A percentile compares a stretch with the other conserved stretches of the same genome.
Evolutionary conservation across 108 stramenopile genomes (phyloP).

Genomic region (Fistulifera pelliculosa): DNA sequence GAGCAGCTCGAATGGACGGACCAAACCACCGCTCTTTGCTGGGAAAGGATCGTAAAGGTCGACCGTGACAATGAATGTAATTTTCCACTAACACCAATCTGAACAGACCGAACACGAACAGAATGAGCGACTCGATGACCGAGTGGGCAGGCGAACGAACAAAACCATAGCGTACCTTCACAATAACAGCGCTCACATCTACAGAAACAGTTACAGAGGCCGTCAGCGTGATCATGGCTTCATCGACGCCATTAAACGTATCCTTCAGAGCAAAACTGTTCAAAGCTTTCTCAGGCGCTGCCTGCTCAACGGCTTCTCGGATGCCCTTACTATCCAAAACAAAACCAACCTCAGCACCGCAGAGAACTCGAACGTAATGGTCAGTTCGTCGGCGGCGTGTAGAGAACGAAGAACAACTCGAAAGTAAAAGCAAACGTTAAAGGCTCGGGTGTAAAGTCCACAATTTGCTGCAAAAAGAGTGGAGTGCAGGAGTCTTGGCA

Average conservation of each 20-base stretch:
- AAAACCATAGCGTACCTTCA: no score
- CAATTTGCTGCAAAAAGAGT: slow-evolving; percentile 9
- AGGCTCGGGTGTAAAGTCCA: not conserved
- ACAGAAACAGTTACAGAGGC: slow-evolving; percentile 11
- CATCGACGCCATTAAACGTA: slow-evolving; percentile 27
- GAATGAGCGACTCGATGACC: no score
- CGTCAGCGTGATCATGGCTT: slow-evolving; percentile 11
- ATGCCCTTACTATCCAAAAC: slow-evolving; percentile 26
- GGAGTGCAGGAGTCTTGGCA: not conserved
- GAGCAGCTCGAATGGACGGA: slow-evolving; percentile 23
- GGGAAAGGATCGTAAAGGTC: slow-evolving; percentile 30
- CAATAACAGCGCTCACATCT: slow-evolving; percentile 14
- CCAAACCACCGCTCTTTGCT: slow-evolving; percentile 16
- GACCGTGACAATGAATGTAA: slow-evolving; percentile 14
- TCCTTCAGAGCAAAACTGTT: slow-evolving; percentile 30
- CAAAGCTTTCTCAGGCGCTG: slow-evolving; percentile 20
- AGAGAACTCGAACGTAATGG: slow-evolving; percentile 11
- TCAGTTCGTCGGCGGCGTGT: slow-evolving; percentile 11
- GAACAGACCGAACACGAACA: slow-evolving; percentile 4
- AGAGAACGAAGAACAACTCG: slow-evolving; percentile 3
- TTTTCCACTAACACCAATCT: slow-evolving; percentile 14
- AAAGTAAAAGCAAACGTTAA: slow-evolving; percentile 12
- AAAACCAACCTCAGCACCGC: not conserved
- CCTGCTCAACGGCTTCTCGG: slow-evolving; percentile 15
- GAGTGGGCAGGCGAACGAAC: no score